Evolutionary conservation across 148 eudicot genomes (phyloP), one percentile per base, ranked within the genome.

Genomic region (Cornus suecica): DNA sequence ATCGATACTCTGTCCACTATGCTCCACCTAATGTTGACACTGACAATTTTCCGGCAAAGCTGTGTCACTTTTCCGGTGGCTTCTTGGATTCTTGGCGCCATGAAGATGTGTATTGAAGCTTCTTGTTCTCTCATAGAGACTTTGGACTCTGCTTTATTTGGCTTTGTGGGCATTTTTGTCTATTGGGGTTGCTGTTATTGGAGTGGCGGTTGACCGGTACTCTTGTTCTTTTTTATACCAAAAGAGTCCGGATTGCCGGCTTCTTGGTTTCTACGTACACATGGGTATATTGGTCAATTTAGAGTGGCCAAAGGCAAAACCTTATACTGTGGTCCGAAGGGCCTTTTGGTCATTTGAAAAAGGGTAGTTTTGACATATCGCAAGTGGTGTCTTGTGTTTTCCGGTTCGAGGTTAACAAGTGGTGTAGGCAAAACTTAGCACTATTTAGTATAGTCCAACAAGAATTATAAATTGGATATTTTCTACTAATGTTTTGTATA

Each of bases 31-130:
- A 89, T 42, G 66, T 84, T 80, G 66, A 81, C 78, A 65, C 72
- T 89, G 67, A 88, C 83, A 13, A 87, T 84, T 78, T 77, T 89
- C 82, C 92, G 88, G 81, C 90, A 81, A 32, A 88, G 79, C 28
- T 78, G 91, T 8, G 88, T 90, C 94, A 90, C 89, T 77, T 90
- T 90, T 52, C 82, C 83, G 81, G 91, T 70, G 70, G 84, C 81
- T n/a, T 82, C 86, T 69, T 66, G 72, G 51, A 76, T 64, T 62
- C 63, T 80, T 65, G 62, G 54, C 14, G 78, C 80, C 89, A 86
- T 81, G 76, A 41, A 51, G 10, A 24, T 28, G 0, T 1, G 28
- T 15, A 65, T n/a, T n/a, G 54, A 30, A 20, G 77, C 60, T 74
- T 70, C 63, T 41, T 52, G 71, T 14, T 51, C 20, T 68, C 6